phyloP scores from a whole-genome alignment of 129 eudicot species.

The Artemisia annua region DNA sequence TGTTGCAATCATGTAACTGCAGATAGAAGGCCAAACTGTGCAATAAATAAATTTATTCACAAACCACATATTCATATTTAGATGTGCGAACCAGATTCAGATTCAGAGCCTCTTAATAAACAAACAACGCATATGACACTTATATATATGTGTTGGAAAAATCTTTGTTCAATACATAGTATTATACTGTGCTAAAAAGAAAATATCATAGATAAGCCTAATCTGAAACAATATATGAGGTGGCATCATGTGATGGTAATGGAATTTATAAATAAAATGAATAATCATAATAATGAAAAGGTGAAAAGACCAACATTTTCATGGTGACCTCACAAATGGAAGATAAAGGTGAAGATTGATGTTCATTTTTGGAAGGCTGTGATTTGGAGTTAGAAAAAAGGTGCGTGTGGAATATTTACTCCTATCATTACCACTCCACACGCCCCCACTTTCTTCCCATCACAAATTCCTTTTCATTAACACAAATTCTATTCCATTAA shows the following conservation, averaged over 20 bases:
- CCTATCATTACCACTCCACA: slow-evolving; percentile 22
- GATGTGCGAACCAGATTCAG: no score
- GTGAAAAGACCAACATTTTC: slow-evolving; percentile 2
- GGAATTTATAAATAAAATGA: not conserved
- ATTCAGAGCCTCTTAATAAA: no score
- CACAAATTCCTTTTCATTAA: not conserved
- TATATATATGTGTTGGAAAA: no score
- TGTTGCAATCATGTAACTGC: no score
- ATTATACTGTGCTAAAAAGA: no score
- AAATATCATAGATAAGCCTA: not conserved
- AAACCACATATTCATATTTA: no score
- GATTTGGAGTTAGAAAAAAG: slow-evolving; percentile 24
- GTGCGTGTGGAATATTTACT: slow-evolving; percentile 29
- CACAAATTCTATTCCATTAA: not conserved
- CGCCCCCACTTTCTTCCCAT: not conserved
- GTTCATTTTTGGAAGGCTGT: slow-evolving; percentile 26
- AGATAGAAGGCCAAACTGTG: no score
- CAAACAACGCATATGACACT: no score
- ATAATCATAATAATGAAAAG: not conserved
- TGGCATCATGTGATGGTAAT: not conserved
- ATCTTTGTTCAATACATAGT: no score
- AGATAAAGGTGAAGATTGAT: slow-evolving; percentile 14
- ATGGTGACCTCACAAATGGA: slow-evolving; percentile 26
- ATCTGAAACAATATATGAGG: no score
- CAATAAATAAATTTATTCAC: no score